Evolutionary conservation across 306 rosid species (phyloP), one percentile per base, ranked within the genome.

Genomic region (Sechiopsis laciniata): DNA sequence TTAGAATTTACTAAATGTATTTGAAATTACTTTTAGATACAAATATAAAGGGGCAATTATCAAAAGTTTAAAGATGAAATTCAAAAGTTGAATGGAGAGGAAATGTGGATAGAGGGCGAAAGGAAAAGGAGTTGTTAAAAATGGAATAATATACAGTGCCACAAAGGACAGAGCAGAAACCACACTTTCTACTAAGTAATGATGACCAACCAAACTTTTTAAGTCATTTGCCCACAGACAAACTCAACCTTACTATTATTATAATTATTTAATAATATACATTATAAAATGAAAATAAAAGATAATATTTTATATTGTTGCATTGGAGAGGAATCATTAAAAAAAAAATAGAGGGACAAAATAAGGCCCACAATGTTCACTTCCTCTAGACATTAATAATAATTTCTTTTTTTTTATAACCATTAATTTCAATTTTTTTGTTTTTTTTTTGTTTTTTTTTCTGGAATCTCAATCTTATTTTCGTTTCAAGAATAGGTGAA

Each of bases 121-220:
- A 46, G 9, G 48, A 67, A 67, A 46, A 29, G 35, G 7, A 32
- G 35, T 5, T 13, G 21, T 12, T 69, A 22, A 69, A 42, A 69
- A 69, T 69, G 57, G 73, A 69, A 69, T 69, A 19, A 69, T 69
- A 21, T 7, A 69, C 51, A 69, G 57, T 69, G 57, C 4, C 73
- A 69, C 73, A 69, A 69, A 69, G 57, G 73, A 69, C 73, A 50
- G 58, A 21, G 73, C 73, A 66, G 57, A 69, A 69, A 20, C 58
- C 57, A 48, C 73, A 50, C 73, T 69, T 69, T 69, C 73, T 69
- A 21, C 35, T 8, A 5, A 69, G 73, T 14, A 22, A 69, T 69
- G 21, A 69, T 69, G 73, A 16, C 42, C 42, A 24, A 22, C 57
- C 58, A 56, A 69, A 45, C 73, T 69, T 68, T 32, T 69, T 66